phyloP scores from a whole-genome alignment of 148 eudicot species.

The Nyssa sinensis region DNA sequence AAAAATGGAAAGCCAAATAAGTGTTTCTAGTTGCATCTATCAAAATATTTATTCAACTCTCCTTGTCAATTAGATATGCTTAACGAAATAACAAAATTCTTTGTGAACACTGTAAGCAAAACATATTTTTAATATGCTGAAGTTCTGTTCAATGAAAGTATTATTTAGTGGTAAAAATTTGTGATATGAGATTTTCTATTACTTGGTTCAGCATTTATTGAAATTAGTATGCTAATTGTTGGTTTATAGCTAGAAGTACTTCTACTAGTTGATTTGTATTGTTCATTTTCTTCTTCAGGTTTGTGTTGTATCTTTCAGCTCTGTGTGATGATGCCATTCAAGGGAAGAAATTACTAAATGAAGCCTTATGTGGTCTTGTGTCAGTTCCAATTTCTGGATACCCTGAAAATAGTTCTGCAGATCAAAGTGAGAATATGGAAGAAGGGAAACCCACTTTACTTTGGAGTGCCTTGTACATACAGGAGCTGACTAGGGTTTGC shows the following conservation, averaged over 20 bases:
- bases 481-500: conserved; percentile 59
- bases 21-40: neutral
- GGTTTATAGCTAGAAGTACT: neutral
- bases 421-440: conserved; percentile 26
- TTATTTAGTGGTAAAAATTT: too few species aligned
- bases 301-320: conserved; percentile 68
- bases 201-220: neutral
- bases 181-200: neutral
- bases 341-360: conserved; percentile 62
- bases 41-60: too few species aligned
- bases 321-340: conserved; percentile 58
- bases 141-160: neutral
- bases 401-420: conserved; percentile 28
- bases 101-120: too few species aligned
- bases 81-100: too few species aligned
- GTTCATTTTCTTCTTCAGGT: conserved; percentile 49
- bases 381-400: conserved; percentile 32
- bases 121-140: too few species aligned
- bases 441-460: conserved; percentile 56
- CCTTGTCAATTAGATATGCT: neutral
- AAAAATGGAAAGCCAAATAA: too few species aligned
- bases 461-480: conserved; percentile 73
- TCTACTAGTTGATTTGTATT: neutral
- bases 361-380: conserved; percentile 58
- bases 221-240: too few species aligned